A percentile compares a stretch with the other conserved stretches of the same genome.
These are phyloP conservation scores for Spizellomyces sp. DNA, from an alignment of 192 early-diverging fungal species.

Conservation along the genomic window DNA sequence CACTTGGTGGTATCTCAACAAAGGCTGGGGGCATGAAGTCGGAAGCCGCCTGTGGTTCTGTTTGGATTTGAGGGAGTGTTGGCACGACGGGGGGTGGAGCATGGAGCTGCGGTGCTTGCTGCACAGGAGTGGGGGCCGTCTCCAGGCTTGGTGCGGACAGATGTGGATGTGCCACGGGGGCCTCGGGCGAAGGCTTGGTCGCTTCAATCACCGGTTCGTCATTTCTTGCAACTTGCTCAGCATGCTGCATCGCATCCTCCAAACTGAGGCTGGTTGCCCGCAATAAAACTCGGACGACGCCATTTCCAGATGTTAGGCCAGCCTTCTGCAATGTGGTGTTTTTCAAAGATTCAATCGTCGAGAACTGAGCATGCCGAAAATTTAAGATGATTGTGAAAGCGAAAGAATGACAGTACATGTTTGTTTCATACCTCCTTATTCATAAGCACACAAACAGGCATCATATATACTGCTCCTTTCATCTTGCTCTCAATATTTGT, in stretches of 20 bases:
- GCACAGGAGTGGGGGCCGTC: background rate
- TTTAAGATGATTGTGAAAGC: too few relatives aligned
- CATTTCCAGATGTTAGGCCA: slow-evolving; percentile 70
- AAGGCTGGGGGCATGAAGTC: too few relatives aligned
- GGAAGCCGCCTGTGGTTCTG: too few relatives aligned
- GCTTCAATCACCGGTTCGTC: background rate
- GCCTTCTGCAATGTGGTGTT: slow-evolving; percentile 68
- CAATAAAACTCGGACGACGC: slow-evolving; percentile 72
- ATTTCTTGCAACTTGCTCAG: slow-evolving; percentile 16
- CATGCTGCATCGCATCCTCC: slow-evolving; percentile 52
- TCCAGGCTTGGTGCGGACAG: background rate
- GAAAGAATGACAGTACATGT: too few relatives aligned
- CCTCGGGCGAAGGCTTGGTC: background rate
- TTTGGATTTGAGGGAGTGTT: background rate
- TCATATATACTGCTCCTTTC: slow-evolving; percentile 51
- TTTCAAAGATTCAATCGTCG: slow-evolving; percentile 59
- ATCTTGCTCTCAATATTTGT: slow-evolving; percentile 38
- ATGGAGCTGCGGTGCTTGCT: background rate
- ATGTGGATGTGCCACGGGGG: background rate
- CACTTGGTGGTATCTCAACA: too few relatives aligned
- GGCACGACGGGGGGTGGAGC: background rate
- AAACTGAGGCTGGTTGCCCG: slow-evolving; percentile 50
- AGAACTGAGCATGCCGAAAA: slow-evolving; percentile 42
- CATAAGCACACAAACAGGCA: slow-evolving; percentile 65
- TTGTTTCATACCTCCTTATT: slow-evolving; percentile 59